These are phyloP conservation scores for Diospyros lotus DNA, from an alignment of 148 eudicot species.

Conservation along the genomic window DNA sequence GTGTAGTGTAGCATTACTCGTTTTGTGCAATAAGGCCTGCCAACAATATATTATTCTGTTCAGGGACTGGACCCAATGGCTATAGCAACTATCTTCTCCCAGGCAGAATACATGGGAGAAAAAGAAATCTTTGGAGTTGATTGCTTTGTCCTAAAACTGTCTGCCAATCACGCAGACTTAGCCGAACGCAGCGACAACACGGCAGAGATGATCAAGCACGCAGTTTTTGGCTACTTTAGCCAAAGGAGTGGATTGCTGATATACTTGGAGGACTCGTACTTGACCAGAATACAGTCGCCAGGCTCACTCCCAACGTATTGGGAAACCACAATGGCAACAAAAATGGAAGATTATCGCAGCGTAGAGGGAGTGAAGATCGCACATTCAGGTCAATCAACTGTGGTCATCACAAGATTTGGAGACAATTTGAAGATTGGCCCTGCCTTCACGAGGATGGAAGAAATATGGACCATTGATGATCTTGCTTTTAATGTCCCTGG, in stretches of 20 bases:
- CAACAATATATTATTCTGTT: background rate
- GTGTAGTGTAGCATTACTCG: no score
- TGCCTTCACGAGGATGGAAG: slow-evolving; percentile 77
- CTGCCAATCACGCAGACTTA: slow-evolving; percentile 53
- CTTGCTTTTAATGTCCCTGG: slow-evolving; percentile 85
- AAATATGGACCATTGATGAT: slow-evolving; percentile 81
- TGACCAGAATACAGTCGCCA: slow-evolving; percentile 54
- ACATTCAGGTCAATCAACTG: slow-evolving; percentile 60
- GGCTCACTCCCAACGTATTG: slow-evolving; percentile 58
- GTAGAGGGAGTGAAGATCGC: slow-evolving; percentile 82
- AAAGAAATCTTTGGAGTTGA: slow-evolving; percentile 62
- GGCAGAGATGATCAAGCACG: slow-evolving; percentile 73
- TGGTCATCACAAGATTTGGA: slow-evolving; percentile 66
- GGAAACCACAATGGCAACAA: slow-evolving; percentile 93
- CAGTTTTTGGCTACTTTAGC: slow-evolving; percentile 90
- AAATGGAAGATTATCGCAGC: slow-evolving; percentile 60
- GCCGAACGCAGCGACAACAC: slow-evolving; percentile 72
- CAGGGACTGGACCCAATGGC: slow-evolving; percentile 92
- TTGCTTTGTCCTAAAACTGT: slow-evolving; percentile 74
- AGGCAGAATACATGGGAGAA: slow-evolving; percentile 74
- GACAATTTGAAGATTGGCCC: slow-evolving; percentile 55
- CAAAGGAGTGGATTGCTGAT: slow-evolving; percentile 78
- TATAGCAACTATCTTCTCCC: slow-evolving; percentile 76
- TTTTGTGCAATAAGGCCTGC: no score
- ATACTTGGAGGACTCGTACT: slow-evolving; percentile 74